Evolutionary conservation across 129 eudicot genomes (phyloP), one percentile per base, ranked within the genome.

Genomic region (Tanacetum coccineum): DNA sequence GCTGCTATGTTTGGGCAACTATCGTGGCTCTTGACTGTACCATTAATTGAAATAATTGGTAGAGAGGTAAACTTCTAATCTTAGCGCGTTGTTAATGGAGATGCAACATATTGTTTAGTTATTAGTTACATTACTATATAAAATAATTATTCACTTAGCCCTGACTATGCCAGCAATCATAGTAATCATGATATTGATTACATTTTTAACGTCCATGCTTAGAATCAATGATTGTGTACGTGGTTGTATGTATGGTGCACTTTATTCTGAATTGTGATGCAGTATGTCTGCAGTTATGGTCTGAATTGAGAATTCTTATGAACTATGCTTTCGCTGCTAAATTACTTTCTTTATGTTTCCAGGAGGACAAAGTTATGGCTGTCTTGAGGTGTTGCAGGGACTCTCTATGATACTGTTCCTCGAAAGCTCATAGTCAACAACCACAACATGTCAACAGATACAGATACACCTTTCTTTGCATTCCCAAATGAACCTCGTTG

Each of bases 381-480:
- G 98, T 70, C 94, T 82, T 49, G 70, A n/a, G 98, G 98, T 80
- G 98, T 95, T 60, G 96, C 98, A 26, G 98, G 98, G 61, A 92
- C 98, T 61, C 85, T 92, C 67, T 92, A 83, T 80, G 98, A 92
- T 81, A 84, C 95, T 60, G 83, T 88, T 67, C 96, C 98, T 36
- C 79, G 91, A 20, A 75, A 86, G 76, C 87, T 92, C 59, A 71
- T 81, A 12, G 80, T 92, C 66, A 71, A 79, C 87, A 92, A 92
- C 67, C 79, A 81, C 64, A 92, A 92, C 74, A 66, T 82, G 89
- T 79, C 95, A 28, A 92, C 98, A n/a, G n/a, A n/a, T n/a, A n/a
- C n/a, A n/a, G n/a, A n/a, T n/a, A n/a, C n/a, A n/a, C n/a, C n/a
- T n/a, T n/a, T n/a, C n/a, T n/a, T n/a, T n/a, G n/a, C n/a, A n/a